A percentile compares a stretch with the other conserved stretches of the same genome.
phyloP scores from a whole-genome alignment of 2,329 filamentous ascomycete genomes.

The Clonostachys rosea region DNA sequence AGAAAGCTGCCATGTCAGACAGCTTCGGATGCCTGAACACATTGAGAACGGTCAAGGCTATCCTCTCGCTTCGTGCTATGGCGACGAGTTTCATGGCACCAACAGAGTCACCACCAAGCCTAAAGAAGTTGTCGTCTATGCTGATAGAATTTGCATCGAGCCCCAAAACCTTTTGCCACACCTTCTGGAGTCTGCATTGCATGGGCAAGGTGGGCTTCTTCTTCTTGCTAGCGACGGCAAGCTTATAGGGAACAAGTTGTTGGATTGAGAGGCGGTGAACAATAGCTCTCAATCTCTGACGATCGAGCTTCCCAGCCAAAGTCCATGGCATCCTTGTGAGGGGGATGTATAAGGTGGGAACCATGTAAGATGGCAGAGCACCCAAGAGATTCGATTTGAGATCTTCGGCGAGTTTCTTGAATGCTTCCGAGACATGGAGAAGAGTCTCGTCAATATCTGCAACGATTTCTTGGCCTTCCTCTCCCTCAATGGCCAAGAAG shows the following conservation, averaged over 20 bases:
- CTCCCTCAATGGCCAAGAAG: conserved; percentile 7
- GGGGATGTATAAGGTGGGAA: conserved; percentile 17
- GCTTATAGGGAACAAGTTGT: not conserved
- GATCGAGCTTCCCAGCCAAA: conserved; percentile 36
- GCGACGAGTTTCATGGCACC: conserved; percentile 33
- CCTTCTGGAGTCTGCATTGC: conserved; percentile 22
- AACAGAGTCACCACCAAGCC: conserved; percentile 38
- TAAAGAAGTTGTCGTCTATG: conserved; percentile 38
- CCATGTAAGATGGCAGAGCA: too few relatives aligned
- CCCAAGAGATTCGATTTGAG: conserved; percentile 5
- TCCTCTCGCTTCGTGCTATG: conserved; percentile 25
- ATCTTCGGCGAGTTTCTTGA: not conserved
- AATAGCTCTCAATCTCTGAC: conserved; percentile 18
- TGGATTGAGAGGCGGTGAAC: conserved; percentile 5
- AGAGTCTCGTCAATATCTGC: conserved; percentile 1
- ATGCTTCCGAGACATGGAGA: conserved; percentile 4
- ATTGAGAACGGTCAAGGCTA: conserved; percentile 35
- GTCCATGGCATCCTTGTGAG: conserved; percentile 29
- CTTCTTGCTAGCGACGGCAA: not conserved
- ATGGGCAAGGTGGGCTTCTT: not conserved
- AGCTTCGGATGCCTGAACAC: conserved; percentile 26
- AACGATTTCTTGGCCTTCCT: not conserved
- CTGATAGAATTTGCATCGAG: conserved; percentile 15
- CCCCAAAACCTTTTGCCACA: conserved; percentile 10
- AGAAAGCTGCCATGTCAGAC: conserved; percentile 8